These are phyloP conservation scores for Pseudogymnoascus sp. DNA, from an alignment of 2,329 filamentous ascomycete genomes.

Conservation along the genomic window DNA sequence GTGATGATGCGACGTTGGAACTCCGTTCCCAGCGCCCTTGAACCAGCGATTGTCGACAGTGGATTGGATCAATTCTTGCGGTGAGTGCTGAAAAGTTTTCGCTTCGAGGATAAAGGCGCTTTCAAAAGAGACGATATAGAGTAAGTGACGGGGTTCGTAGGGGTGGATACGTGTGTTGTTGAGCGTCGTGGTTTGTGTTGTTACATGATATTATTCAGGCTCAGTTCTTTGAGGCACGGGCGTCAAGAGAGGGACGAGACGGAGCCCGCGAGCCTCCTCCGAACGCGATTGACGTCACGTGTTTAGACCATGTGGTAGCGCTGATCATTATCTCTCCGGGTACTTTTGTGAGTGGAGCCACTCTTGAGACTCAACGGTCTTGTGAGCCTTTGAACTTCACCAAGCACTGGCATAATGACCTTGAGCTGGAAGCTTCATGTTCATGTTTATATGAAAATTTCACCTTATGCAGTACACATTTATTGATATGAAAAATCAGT, in stretches of 20 bases:
- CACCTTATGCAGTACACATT: not conserved
- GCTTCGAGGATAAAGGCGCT: not conserved
- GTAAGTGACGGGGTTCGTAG: not conserved
- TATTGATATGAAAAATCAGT: not conserved
- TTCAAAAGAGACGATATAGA: not conserved
- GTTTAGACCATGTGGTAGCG: not conserved
- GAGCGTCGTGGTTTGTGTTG: constrained; percentile 6
- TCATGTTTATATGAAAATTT: not conserved
- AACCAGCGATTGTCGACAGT: not conserved
- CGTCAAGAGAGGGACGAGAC: constrained; percentile 6
- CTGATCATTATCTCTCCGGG: constrained; percentile 8
- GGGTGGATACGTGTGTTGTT: not conserved
- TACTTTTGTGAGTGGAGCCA: constrained; percentile 5
- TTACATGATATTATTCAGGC: constrained; percentile 8
- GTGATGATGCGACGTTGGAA: constrained; percentile 1
- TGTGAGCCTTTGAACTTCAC: not conserved
- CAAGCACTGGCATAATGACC: not conserved
- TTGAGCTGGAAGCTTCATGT: not conserved
- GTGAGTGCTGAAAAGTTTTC: not conserved
- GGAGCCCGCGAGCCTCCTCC: constrained; percentile 6
- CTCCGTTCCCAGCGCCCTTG: not conserved
- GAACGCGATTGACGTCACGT: constrained; percentile 7
- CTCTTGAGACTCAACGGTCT: not conserved
- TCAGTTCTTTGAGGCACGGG: constrained; percentile 9
- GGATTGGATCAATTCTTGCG: not conserved